Base-by-base conservation (phyloP, 441 rosid genomes). In the Viola pubescens region DNA sequence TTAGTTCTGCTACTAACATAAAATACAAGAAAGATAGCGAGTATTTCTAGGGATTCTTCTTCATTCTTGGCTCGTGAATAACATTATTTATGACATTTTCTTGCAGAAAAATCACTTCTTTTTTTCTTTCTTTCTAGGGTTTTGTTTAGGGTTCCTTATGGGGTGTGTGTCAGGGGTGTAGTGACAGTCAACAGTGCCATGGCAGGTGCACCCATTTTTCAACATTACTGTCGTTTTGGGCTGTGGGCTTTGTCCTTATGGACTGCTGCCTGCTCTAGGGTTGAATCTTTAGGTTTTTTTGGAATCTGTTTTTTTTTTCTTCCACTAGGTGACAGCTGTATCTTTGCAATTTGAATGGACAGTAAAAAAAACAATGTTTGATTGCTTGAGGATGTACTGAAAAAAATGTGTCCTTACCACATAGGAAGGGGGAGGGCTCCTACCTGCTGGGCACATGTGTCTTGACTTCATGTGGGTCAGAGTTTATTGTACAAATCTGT, bases 11-110 rank as follows among this genome's bases (percentile, higher is more conserved):
- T 52, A 45, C 52, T 16, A 59, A 9, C 40, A 38, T 48, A 53
- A 37, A 12, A 62, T 69, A 57, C 70, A 64, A 64, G 75, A 71
- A 61, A 71, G 34, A 1, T 26, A 2, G 72, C 66, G 52, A 74
- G 68, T 56, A 56, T 65, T 76, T 72, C 81, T 59, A 73, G 72
- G 75, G 78, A 78, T 81, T 74, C 34, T 26, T 26, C 34, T 26
- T 26, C 34, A 26, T 26, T 26, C 83, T 72, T 72, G 72, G 69
- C 82, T 83, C 85, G 87, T 85, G 95, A 83, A 48, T 54, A 16
- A 16, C 67, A 71, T 72, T 77, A 70, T 78, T 70, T 53, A 48
- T 59, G 62, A 62, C 68, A 34, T 34, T n/a, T 73, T 64, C 59
- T 62, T 62, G 54, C 61, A 58, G 63, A 63, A 63, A 42, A 48